Evolutionary conservation across 2,329 filamentous ascomycete species (phyloP), one percentile per base, ranked within the genome.

Genomic region (Zasmidium cellare): DNA sequence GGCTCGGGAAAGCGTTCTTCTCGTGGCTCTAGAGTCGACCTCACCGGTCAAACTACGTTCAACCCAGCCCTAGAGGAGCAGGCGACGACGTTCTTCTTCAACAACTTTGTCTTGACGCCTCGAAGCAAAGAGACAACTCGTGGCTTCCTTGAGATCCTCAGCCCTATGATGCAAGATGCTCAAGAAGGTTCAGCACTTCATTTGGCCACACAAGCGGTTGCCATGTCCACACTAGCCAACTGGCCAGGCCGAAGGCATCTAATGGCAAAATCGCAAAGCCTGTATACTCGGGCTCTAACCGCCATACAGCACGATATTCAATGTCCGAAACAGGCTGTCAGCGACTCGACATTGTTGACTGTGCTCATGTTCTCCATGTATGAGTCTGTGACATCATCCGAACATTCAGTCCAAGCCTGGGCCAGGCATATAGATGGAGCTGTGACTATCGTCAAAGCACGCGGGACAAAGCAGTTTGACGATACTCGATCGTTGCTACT

Each of bases 341-440:
- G 31, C 45, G 55, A 61, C 23, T 35, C 41, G 9, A 61, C 52
- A 6, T 31, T 58, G 16, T 35, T 58, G 22, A 46, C 58, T 2
- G 56, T 61, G 19, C 46, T 61, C 2, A 50, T 57, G 22, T 56
- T 61, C 31, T 55, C 55, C 6, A 24, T 58, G 19, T 61, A 58
- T 45, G 55, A 58, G 25, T 25, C 51, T 6, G 47, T 50, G 7
- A 57, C 58, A 23, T 41, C 55, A 19, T 49, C 55, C 11, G 48
- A 52, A 3, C 50, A 55, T 20, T 58, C 58, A 5, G 49, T 53
- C 12, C 35, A 55, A 46, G 55, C 55, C 18, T 58, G 58, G 58
- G 55, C 58, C 2, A 51, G 48, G 16, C 58, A 61, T 23, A 56
- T 61, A 11, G 58, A 58, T 14, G 58, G 58, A 9, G 58, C 58